A percentile compares a stretch with the other conserved stretches of the same genome.
These are phyloP conservation scores for Termitomyces sp. DNA, from an alignment of 768 basidiomycete species.

Conservation along the genomic window DNA sequence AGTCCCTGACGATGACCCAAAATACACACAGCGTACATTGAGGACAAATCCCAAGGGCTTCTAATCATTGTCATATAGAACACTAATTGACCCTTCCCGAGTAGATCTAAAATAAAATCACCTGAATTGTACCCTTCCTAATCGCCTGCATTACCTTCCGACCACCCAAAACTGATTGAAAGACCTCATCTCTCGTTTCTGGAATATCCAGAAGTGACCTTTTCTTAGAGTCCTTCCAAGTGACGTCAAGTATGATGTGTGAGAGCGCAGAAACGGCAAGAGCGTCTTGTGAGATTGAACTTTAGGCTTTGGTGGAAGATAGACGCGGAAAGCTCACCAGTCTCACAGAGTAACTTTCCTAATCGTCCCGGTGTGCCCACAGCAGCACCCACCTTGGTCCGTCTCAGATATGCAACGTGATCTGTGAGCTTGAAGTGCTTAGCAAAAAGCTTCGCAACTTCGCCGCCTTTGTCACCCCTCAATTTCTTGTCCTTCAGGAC, in stretches of 20 bases:
- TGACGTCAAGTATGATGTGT: slow-evolving; percentile 80
- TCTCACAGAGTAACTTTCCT: slow-evolving; percentile 78
- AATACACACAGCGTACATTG: slow-evolving; percentile 62
- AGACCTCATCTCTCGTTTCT: slow-evolving; percentile 79
- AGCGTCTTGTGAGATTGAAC: slow-evolving; percentile 47
- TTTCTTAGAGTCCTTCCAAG: slow-evolving; percentile 73
- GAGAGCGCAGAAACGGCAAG: slow-evolving; percentile 71
- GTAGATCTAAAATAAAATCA: slow-evolving; percentile 68
- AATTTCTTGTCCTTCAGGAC: slow-evolving; percentile 66
- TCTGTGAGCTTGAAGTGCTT: slow-evolving; percentile 91
- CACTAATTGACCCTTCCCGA: slow-evolving; percentile 9
- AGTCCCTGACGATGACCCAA: neutral
- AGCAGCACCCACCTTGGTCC: slow-evolving; percentile 85
- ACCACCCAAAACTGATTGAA: slow-evolving; percentile 67
- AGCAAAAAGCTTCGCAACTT: slow-evolving; percentile 93
- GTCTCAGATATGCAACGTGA: slow-evolving; percentile 78
- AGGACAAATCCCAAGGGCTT: slow-evolving; percentile 91
- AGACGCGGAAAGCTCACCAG: slow-evolving; percentile 39
- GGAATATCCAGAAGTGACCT: slow-evolving; percentile 77
- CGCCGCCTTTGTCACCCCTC: slow-evolving; percentile 80
- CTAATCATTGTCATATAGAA: slow-evolving; percentile 34
- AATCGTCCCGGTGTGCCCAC: slow-evolving; percentile 92
- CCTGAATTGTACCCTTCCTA: slow-evolving; percentile 66
- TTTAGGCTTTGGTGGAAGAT: slow-evolving; percentile 4
- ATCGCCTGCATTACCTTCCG: slow-evolving; percentile 60